A percentile compares a stretch with the other conserved stretches of the same genome.
These are phyloP conservation scores for Pichia paraexigua DNA, from an alignment of 805 yeast genomes.

Conservation along the genomic window DNA sequence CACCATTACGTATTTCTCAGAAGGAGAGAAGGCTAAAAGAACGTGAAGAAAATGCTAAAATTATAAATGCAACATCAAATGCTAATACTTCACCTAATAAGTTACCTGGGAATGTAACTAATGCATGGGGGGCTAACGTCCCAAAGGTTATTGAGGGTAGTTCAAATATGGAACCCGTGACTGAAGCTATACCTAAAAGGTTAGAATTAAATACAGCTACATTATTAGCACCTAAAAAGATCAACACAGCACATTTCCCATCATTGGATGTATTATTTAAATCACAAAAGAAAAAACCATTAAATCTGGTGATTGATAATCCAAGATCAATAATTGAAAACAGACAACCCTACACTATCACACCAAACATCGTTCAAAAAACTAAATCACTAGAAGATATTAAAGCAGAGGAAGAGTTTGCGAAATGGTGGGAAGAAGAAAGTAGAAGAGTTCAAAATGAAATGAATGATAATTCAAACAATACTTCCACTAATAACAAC, in stretches of 20 bases:
- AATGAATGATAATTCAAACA: slow-evolving; percentile 12
- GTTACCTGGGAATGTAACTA: background rate
- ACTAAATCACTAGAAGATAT: slow-evolving; percentile 50
- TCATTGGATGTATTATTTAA: slow-evolving; percentile 8
- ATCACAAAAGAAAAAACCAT: background rate
- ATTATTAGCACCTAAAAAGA: slow-evolving; percentile 37
- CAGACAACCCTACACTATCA: background rate
- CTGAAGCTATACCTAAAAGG: background rate
- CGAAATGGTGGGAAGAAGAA: slow-evolving; percentile 82
- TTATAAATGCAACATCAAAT: background rate
- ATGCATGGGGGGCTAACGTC: slow-evolving; percentile 10
- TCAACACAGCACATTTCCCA: slow-evolving; percentile 16
- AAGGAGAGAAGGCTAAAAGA: slow-evolving; percentile 14
- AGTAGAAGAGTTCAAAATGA: slow-evolving; percentile 52
- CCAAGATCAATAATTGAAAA: background rate
- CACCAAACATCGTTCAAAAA: background rate
- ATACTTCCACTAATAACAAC: background rate
- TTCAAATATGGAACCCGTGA: background rate
- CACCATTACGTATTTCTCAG: slow-evolving; percentile 13
- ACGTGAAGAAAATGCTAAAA: background rate
- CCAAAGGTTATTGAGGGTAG: slow-evolving; percentile 9
- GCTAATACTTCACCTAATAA: background rate
- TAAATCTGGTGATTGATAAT: background rate
- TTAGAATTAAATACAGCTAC: slow-evolving; percentile 10
- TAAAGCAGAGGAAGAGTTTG: slow-evolving; percentile 77